Evolutionary conservation across 2,329 filamentous ascomycete species (phyloP), one percentile per base, ranked within the genome.

Genomic region (Colletotrichum chlorophyti): DNA sequence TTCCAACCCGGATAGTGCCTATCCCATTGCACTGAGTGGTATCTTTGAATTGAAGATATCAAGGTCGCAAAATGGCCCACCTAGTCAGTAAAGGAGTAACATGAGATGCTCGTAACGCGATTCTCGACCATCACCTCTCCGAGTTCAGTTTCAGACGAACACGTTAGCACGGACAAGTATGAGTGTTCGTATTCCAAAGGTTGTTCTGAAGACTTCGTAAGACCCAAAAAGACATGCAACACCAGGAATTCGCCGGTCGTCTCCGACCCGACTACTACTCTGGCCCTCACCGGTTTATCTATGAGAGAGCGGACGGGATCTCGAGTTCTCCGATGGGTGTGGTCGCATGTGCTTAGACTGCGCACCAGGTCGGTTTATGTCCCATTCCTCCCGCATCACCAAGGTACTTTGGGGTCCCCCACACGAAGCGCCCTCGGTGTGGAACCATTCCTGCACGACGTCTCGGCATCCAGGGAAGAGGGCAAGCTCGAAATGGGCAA

Each of bases 231-330:
- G 24, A 57, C 57, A 60, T 60, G 51, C 52, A 57, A 60, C 57
- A 60, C 57, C 42, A 52, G 35, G 40, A 41, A 54, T 59, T 59
- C 50, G 35, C 55, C 55, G 35, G 50, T 61, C 53, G 53, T 53
- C 53, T 58, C 48, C 53, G 47, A 60, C 52, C 52, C 35, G 46
- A 58, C 58, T 58, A 58, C 53, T 61, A 58, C 53, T 61, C 47
- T 58, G 29, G 58, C 58, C 53, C 47, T 61, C 53, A 38, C 24
- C 29, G 31, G 58, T 58, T 60, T 60, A 58, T 58, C 52, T 57
- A 58, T 23, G 52, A 49, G 58, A 60, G 58, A 60, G 52, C 58
- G 40, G 58, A 60, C 46, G 52, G 58, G 58, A 60, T 60, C 58
- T 49, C 45, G 52, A 58, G 52, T 51, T 60, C 35, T 60, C 58